Conservation (phyloP, 2,329 filamentous ascomycete species). For the Cytospora chrysosperma region DNA sequence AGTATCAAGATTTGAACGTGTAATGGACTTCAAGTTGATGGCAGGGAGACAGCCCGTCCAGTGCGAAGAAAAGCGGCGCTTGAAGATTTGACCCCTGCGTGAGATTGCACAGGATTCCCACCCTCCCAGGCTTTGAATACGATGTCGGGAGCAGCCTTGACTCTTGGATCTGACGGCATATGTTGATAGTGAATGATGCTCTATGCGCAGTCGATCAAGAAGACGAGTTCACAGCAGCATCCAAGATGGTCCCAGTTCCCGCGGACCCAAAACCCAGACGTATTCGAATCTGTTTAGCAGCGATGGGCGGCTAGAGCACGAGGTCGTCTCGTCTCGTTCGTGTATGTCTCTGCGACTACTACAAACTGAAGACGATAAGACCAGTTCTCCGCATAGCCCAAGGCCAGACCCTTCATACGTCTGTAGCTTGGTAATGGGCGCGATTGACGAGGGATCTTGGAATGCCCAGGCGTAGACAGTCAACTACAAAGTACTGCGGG, state of each 20-base stretch:
- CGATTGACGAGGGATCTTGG: not conserved
- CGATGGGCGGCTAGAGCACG: not conserved
- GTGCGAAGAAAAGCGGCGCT: not conserved
- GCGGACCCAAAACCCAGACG: not conserved
- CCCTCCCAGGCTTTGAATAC: constrained; percentile 19
- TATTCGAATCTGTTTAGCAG: not conserved
- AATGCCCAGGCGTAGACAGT: not conserved
- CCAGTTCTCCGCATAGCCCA: not conserved
- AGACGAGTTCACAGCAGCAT: constrained; percentile 7
- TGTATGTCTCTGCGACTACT: not conserved
- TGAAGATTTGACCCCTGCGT: not conserved
- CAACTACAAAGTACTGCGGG: not conserved
- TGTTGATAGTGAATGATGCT: not conserved
- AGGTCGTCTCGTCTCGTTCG: not conserved
- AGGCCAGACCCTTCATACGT: not conserved
- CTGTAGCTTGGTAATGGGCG: not conserved
- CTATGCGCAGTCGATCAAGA: not conserved
- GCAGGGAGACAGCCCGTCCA: not conserved
- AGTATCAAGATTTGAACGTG: not conserved
- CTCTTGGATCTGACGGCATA: not conserved
- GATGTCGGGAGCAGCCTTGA: constrained; percentile 19
- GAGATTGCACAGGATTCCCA: constrained; percentile 12
- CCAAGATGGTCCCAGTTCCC: constrained; percentile 5
- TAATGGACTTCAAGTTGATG: not conserved
- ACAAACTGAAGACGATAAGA: not conserved